Percentiles rank a stretch among this genome's conserved stretches.
Evolutionary conservation across 306 rosid species (phyloP).

Genomic region (Heteromeles arbutifolia): DNA sequence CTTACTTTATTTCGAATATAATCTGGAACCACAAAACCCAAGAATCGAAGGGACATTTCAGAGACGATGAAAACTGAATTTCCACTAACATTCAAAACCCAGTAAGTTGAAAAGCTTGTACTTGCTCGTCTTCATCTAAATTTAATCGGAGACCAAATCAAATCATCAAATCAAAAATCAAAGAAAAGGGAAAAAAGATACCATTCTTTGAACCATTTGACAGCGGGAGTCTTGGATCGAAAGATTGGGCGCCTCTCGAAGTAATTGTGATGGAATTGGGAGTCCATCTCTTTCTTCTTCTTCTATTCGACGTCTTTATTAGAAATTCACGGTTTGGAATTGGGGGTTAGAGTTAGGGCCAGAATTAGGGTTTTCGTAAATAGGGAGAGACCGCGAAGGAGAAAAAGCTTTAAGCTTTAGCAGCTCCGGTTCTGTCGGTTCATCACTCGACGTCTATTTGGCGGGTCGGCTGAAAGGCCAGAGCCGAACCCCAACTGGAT

Average conservation of each 20-base stretch:
- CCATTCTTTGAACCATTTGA: conserved; percentile 84
- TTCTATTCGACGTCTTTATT: not conserved
- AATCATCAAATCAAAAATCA: not conserved
- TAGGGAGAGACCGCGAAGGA: not conserved
- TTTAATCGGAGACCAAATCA: not conserved
- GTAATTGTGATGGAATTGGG: conserved; percentile 50
- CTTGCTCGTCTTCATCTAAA: not conserved
- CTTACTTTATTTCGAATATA: not conserved
- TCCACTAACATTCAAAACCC: not conserved
- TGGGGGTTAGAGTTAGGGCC: conserved; percentile 1
- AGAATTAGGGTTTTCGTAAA: not conserved
- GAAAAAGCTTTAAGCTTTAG: not conserved
- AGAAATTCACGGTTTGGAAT: not conserved
- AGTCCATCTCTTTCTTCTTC: conserved; percentile 48
- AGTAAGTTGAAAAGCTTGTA: not conserved
- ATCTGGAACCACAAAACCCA: not conserved
- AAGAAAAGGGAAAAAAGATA: not conserved
- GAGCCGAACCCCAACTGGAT: not conserved
- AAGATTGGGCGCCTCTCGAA: conserved; percentile 65
- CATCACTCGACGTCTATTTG: not conserved
- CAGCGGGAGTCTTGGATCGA: conserved; percentile 66
- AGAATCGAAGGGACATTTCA: not conserved
- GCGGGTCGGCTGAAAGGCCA: not conserved
- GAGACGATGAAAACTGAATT: not conserved
- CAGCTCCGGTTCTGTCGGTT: not conserved